Base-by-base conservation (phyloP, 2,329 filamentous ascomycete genomes). In the Neonectria ditissima region DNA sequence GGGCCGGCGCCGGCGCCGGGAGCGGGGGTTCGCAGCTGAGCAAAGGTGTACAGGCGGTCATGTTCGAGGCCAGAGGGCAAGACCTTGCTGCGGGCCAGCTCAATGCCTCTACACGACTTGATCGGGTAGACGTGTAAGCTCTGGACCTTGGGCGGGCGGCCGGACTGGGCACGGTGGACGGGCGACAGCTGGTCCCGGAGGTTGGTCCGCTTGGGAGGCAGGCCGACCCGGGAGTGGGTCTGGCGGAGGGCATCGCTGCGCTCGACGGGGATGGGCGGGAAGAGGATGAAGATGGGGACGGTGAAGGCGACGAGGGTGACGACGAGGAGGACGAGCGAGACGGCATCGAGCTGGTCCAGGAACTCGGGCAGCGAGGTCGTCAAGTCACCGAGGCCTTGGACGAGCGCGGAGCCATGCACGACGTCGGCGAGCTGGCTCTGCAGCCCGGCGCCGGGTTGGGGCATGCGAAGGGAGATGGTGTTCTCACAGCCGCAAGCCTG, bases 41-140 rank as follows among this genome's bases (percentile, higher is more conserved):
- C 93, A 75, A 97, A 92, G 51, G 89, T 91, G 81, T 94, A 97
- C 69, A 95, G 87, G 6, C 93, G 88, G 78, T 97, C 94, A 77
- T 91, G 92, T 75, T 91, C 86, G 60, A 97, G 83, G 2, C 94
- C 93, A 2, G 87, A 87, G 6, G 87, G 81, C 48, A 92, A 79
- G 16, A 96, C 84, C 57, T 87, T 85, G 63, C 87, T 87, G 65
- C 84, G 80, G 55, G 86, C 80, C 50, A 97, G 78, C 79, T 96
- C 92, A 58, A 97, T 88, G 28, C 91, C 92, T 59, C 82, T 83
- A 76, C 93, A 97, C 60, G 91, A 93, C 80, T 97, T 95, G 76
- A 97, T 80, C 1, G 94, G 94, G 77, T 96, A 95, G 63, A 94
- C 86, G 80, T 89, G 90, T 55, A 97, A 82, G 59, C 91, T 92